Percentiles rank a stretch among this genome's conserved stretches.
Evolutionary conservation across 441 rosid species (phyloP).

Genomic region (Bocquillonia castaneifolia): DNA sequence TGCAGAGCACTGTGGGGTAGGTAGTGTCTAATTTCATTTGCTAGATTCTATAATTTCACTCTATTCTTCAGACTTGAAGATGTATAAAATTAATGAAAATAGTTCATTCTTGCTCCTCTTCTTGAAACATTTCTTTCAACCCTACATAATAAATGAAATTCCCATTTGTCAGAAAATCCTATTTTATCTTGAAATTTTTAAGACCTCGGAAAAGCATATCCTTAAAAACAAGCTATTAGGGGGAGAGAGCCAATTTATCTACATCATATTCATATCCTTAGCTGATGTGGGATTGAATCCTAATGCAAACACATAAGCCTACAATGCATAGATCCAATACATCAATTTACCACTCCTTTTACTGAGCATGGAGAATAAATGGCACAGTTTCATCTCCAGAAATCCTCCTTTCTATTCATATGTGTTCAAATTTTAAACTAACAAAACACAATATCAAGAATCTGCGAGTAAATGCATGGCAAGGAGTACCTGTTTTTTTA

Average conservation of each 20-base stretch:
- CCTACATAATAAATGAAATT: not conserved
- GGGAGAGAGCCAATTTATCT: not conserved
- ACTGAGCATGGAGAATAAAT: not conserved
- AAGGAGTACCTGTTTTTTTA: conserved; percentile 46
- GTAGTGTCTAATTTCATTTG: not conserved
- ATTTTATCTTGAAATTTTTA: not conserved
- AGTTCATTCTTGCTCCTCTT: conserved; percentile 1
- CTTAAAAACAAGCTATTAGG: not conserved
- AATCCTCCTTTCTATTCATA: conserved; percentile 22
- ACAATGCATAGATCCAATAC: not conserved
- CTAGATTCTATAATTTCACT: not conserved
- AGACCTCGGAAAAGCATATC: not conserved
- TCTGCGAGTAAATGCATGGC: conserved; percentile 2
- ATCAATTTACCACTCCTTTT: not conserved
- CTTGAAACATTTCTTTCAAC: not conserved
- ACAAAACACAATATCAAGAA: not conserved
- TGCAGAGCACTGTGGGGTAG: no score
- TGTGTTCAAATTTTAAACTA: not conserved
- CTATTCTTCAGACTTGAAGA: not conserved
- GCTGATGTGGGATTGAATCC: not conserved
- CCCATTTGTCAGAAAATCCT: not conserved
- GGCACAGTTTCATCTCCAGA: not conserved
- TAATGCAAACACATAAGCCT: not conserved
- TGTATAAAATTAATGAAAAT: not conserved
- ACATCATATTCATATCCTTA: not conserved